phyloP scores from a whole-genome alignment of 768 basidiomycete species.

The Amanita pseudoporphyria region DNA sequence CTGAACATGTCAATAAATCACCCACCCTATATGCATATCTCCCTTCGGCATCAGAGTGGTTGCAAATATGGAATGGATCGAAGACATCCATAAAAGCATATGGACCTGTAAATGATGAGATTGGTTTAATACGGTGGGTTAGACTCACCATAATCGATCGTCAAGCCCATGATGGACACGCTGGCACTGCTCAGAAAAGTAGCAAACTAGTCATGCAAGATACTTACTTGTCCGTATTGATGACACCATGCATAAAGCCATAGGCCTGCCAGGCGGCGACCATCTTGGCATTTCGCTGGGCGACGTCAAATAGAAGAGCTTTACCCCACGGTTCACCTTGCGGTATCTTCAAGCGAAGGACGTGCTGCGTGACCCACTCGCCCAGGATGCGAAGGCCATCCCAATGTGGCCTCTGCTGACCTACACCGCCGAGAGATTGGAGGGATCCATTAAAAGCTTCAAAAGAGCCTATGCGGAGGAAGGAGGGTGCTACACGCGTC shows the following conservation, averaged over 20 bases:
- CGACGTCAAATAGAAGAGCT: conserved; percentile 65
- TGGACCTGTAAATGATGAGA: conserved; percentile 44
- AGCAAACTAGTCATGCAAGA: not conserved
- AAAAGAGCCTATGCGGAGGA: conserved; percentile 87
- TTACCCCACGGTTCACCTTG: conserved; percentile 57
- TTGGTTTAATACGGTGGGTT: not conserved
- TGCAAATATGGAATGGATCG: conserved; percentile 80
- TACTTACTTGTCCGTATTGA: conserved; percentile 89
- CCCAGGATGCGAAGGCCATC: conserved; percentile 69
- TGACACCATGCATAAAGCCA: conserved; percentile 93
- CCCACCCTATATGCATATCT: conserved; percentile 62
- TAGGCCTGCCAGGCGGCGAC: conserved; percentile 94
- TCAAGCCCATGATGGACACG: conserved; percentile 64
- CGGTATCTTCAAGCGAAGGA: conserved; percentile 41
- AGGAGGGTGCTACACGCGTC: conserved; percentile 80
- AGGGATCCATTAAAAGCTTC: conserved; percentile 71
- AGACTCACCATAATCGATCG: conserved; percentile 61
- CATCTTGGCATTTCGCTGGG: conserved; percentile 83
- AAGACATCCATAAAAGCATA: conserved; percentile 96
- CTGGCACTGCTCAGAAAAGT: conserved; percentile 24
- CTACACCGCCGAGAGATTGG: conserved; percentile 65
- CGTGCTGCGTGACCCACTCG: conserved; percentile 60
- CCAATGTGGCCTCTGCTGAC: conserved; percentile 64
- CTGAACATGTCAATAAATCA: conserved; percentile 4
- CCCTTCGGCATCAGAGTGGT: conserved; percentile 73